Conservation (phyloP, 2,329 filamentous ascomycete genomes). For the Cladosporium cucumerinum region DNA sequence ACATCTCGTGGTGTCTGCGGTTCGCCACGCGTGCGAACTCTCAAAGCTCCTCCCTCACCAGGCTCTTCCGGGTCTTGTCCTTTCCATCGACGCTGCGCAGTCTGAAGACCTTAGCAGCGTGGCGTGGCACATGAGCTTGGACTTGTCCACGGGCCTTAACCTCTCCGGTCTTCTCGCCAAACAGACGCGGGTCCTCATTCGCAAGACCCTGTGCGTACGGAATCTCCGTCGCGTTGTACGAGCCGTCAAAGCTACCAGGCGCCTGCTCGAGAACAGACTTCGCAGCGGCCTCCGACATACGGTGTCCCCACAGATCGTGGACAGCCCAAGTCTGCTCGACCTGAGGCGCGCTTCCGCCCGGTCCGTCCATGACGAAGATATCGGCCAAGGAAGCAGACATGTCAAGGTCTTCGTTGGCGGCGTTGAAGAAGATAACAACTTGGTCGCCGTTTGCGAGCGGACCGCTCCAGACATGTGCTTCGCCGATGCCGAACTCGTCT, state of each 20-base stretch:
- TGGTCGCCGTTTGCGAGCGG: slow-evolving; percentile 46
- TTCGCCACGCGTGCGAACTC: neutral
- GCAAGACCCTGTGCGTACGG: slow-evolving; percentile 8
- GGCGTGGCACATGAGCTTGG: neutral
- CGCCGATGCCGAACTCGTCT: slow-evolving; percentile 39
- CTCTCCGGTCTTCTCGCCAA: slow-evolving; percentile 3
- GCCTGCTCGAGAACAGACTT: slow-evolving; percentile 28
- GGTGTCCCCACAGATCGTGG: slow-evolving; percentile 54
- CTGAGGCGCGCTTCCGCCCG: slow-evolving; percentile 39
- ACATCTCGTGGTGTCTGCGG: neutral
- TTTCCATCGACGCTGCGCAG: slow-evolving; percentile 9
- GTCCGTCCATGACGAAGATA: slow-evolving; percentile 50
- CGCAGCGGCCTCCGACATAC: slow-evolving; percentile 50
- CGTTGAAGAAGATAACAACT: slow-evolving; percentile 52
- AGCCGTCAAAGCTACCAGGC: neutral
- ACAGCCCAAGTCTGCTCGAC: slow-evolving; percentile 49
- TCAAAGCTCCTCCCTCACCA: slow-evolving; percentile 11
- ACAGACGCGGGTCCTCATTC: slow-evolving; percentile 8
- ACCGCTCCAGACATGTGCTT: slow-evolving; percentile 52
- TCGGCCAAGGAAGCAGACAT: slow-evolving; percentile 53
- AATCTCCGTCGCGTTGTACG: slow-evolving; percentile 5
- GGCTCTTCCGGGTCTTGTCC: slow-evolving; percentile 10
- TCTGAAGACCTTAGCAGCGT: slow-evolving; percentile 9
- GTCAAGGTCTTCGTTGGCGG: slow-evolving; percentile 39
- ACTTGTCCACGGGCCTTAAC: neutral